Conservation (phyloP, 2,329 filamentous ascomycete genomes). For the Curvularia spicifera region DNA sequence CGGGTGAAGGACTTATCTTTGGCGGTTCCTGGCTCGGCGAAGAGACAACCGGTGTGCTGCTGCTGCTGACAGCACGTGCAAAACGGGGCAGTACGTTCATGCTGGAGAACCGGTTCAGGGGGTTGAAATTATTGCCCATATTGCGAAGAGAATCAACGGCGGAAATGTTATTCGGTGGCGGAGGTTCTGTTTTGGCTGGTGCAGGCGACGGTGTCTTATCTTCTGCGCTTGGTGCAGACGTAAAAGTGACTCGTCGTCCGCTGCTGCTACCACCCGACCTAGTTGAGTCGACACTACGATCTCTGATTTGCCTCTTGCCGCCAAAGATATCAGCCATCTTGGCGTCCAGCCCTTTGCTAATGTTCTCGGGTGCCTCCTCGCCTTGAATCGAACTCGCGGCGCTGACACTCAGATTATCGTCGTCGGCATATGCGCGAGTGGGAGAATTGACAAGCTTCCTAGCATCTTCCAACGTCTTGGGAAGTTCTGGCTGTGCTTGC, state of each 20-base stretch:
- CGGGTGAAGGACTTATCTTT: slow-evolving; percentile 34
- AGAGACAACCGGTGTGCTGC: slow-evolving; percentile 50
- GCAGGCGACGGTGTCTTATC: slow-evolving; percentile 32
- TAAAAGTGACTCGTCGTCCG: slow-evolving; percentile 65
- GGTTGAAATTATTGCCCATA: slow-evolving; percentile 80
- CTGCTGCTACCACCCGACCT: slow-evolving; percentile 67
- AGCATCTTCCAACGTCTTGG: slow-evolving; percentile 91
- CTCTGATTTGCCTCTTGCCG: slow-evolving; percentile 68
- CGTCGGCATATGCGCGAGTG: slow-evolving; percentile 55
- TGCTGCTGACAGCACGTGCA: slow-evolving; percentile 61
- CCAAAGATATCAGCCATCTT: slow-evolving; percentile 74
- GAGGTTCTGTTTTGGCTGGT: slow-evolving; percentile 35
- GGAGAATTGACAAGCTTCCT: slow-evolving; percentile 83
- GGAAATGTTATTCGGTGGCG: slow-evolving; percentile 54
- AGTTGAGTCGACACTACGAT: slow-evolving; percentile 77
- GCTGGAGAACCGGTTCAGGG: slow-evolving; percentile 76
- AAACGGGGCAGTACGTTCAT: slow-evolving; percentile 80
- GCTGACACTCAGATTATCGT: slow-evolving; percentile 59
- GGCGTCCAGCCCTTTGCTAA: slow-evolving; percentile 55
- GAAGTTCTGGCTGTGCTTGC: slow-evolving; percentile 61
- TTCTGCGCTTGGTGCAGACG: slow-evolving; percentile 30
- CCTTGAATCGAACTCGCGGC: slow-evolving; percentile 60
- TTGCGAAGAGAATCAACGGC: slow-evolving; percentile 83
- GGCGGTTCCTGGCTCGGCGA: slow-evolving; percentile 47
- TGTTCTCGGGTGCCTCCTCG: slow-evolving; percentile 47